Evolutionary conservation across 163 green algal species (phyloP).

Genomic region (Scenedesmus sp.): DNA sequence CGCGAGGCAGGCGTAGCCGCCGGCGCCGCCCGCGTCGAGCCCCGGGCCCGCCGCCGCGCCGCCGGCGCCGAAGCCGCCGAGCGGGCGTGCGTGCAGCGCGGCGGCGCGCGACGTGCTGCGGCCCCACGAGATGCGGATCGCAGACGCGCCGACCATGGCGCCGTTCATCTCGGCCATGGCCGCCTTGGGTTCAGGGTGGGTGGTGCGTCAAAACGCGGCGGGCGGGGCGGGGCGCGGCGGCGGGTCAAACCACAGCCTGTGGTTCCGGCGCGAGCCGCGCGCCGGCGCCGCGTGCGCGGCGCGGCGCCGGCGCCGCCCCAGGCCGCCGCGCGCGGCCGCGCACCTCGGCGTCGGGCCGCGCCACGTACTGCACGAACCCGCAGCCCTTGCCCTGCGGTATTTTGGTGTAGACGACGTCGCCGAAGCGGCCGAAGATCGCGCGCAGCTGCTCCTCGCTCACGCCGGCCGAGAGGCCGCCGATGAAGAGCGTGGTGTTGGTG

Average conservation of each 20-base stretch:
- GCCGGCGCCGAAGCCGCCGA: neutral
- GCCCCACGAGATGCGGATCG: constrained; percentile 86
- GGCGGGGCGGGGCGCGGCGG: too few species aligned
- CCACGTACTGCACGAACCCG: constrained; percentile 94
- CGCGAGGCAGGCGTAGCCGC: neutral
- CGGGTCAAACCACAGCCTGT: too few species aligned
- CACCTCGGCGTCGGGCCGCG: constrained; percentile 73
- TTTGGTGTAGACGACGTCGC: constrained; percentile 94
- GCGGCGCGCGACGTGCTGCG: constrained; percentile 52
- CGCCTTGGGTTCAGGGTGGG: too few species aligned
- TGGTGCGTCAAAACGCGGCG: too few species aligned
- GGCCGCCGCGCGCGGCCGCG: too few species aligned
- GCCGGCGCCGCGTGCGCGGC: too few species aligned
- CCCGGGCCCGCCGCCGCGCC: neutral
- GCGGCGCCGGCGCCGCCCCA: too few species aligned
- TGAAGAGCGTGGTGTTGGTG: constrained; percentile 92
- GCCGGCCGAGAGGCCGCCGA: constrained; percentile 73
- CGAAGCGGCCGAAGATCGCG: constrained; percentile 78
- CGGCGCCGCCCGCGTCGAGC: neutral
- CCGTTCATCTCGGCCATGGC: constrained; percentile 81
- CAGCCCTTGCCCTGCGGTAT: constrained; percentile 94
- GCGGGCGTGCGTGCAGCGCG: neutral
- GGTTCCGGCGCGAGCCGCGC: too few species aligned
- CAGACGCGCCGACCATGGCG: constrained; percentile 55
- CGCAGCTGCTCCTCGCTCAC: constrained; percentile 87